A percentile compares a stretch with the other conserved stretches of the same genome.
phyloP scores from a whole-genome alignment of 192 early-diverging fungal species.

The Funneliformis geosporum region DNA sequence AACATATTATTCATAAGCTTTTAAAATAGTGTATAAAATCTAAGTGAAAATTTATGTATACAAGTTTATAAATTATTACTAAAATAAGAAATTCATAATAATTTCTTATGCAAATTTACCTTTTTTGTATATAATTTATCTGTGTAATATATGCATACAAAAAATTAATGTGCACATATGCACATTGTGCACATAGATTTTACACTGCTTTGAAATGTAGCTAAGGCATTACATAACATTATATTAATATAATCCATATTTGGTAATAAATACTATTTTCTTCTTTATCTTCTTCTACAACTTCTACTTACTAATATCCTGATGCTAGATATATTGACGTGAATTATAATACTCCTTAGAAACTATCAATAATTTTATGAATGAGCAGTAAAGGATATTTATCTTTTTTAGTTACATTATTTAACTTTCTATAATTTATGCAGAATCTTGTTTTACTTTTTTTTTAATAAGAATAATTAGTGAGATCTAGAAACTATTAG shows the following conservation, averaged over 20 bases:
- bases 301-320: conserved; percentile 29
- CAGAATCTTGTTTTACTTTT: conserved; percentile 35
- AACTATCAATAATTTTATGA: conserved; percentile 39
- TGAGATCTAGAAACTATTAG: too few species aligned
- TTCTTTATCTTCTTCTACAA: conserved; percentile 21
- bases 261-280: conserved; percentile 36
- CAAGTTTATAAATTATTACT: too few species aligned
- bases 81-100: too few species aligned
- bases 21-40: too few species aligned
- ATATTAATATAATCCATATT: conserved; percentile 42
- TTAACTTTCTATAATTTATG: conserved; percentile 49
- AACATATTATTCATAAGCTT: too few species aligned
- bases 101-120: too few species aligned
- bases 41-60: too few species aligned
- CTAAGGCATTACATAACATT: background rate
- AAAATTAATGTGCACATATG: too few species aligned
- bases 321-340: conserved; percentile 10
- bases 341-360: conserved; percentile 33
- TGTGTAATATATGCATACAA: too few species aligned
- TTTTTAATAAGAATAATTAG: conserved; percentile 47
- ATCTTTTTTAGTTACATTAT: conserved; percentile 41
- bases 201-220: background rate
- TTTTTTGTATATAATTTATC: too few species aligned
- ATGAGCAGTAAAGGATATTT: conserved; percentile 45
- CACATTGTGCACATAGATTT: too few species aligned